phyloP scores from a whole-genome alignment of 495 filamentous ascomycete species.

The Chaetomium fimeti region DNA sequence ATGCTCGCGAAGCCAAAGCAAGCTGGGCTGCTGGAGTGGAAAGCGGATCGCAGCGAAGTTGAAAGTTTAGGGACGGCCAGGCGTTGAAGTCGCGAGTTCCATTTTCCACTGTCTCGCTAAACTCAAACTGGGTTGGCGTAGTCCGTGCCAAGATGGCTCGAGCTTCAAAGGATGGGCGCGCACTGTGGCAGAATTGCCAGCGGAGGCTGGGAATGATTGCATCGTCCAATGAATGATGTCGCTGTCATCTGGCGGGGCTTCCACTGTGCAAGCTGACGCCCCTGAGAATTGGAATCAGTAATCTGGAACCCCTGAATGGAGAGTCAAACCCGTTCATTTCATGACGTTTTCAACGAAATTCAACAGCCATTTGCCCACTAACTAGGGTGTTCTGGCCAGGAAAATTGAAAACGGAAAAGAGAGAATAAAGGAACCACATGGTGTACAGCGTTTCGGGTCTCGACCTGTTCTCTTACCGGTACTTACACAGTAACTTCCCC shows the following conservation, averaged over 20 bases:
- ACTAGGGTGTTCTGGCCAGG: too few relatives aligned
- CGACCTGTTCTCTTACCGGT: too few relatives aligned
- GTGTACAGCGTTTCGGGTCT: too few relatives aligned
- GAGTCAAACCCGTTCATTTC: not conserved
- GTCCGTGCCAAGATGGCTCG: slow-evolving; percentile 26
- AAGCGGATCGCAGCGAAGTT: slow-evolving; percentile 27
- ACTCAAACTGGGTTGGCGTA: slow-evolving; percentile 28
- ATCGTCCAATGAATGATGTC: slow-evolving; percentile 11
- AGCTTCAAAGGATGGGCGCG: not conserved
- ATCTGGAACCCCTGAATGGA: not conserved
- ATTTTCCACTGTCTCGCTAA: slow-evolving; percentile 28
- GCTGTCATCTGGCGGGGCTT: not conserved
- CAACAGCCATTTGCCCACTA: too few relatives aligned
- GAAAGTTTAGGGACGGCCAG: slow-evolving; percentile 30
- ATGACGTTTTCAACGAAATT: not conserved
- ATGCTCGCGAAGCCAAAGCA: slow-evolving; percentile 7
- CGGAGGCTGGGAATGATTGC: slow-evolving; percentile 2
- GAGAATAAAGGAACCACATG: too few relatives aligned
- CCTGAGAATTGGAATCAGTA: not conserved
- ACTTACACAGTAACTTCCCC: too few relatives aligned
- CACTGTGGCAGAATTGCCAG: slow-evolving; percentile 1
- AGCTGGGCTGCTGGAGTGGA: slow-evolving; percentile 20
- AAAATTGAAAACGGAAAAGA: too few relatives aligned
- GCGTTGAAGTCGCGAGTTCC: slow-evolving; percentile 35
- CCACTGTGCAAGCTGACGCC: not conserved